Percentiles rank a stretch among this genome's conserved stretches.
Evolutionary conservation across 2,329 filamentous ascomycete genomes (phyloP).

Genomic region (Pestalotiopsis sp.): DNA sequence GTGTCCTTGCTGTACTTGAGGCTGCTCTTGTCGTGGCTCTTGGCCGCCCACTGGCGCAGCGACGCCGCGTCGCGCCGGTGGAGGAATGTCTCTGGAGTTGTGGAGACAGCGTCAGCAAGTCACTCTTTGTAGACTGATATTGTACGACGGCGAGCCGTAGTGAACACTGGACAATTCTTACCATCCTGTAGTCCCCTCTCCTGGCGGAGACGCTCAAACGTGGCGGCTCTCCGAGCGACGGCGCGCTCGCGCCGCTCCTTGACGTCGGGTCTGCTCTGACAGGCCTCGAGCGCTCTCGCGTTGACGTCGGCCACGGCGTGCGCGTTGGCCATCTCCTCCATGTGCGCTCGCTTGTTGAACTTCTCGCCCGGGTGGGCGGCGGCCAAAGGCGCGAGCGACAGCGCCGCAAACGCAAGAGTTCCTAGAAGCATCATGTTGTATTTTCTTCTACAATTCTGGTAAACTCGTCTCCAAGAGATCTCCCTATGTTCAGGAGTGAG

Average conservation of each 20-base stretch:
- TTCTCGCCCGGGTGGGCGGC: conserved; percentile 31
- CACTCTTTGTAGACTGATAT: no score
- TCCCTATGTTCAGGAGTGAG: not conserved
- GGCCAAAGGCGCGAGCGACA: conserved; percentile 23
- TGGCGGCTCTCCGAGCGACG: conserved; percentile 39
- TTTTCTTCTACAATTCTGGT: not conserved
- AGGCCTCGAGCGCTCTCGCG: conserved; percentile 37
- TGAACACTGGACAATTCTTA: conserved; percentile 15
- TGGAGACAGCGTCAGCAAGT: not conserved
- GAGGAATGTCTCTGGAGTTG: conserved; percentile 10
- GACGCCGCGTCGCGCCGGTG: conserved; percentile 38
- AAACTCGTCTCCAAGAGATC: not conserved
- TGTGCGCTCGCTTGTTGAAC: conserved; percentile 26
- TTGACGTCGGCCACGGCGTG: conserved; percentile 32
- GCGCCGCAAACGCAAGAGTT: not conserved
- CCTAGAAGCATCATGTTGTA: not conserved
- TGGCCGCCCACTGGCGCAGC: conserved; percentile 38
- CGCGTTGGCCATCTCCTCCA: conserved; percentile 28
- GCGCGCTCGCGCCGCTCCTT: conserved; percentile 40
- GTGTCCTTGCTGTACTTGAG: conserved; percentile 33
- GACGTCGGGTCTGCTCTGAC: conserved; percentile 38
- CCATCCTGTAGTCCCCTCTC: conserved; percentile 30
- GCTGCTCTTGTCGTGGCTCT: conserved; percentile 40
- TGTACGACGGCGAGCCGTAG: no score
- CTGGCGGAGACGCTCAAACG: conserved; percentile 38